A percentile compares a stretch with the other conserved stretches of the same genome.
Evolutionary conservation across 2,329 filamentous ascomycete species (phyloP).

Genomic region (Nemania sp.): DNA sequence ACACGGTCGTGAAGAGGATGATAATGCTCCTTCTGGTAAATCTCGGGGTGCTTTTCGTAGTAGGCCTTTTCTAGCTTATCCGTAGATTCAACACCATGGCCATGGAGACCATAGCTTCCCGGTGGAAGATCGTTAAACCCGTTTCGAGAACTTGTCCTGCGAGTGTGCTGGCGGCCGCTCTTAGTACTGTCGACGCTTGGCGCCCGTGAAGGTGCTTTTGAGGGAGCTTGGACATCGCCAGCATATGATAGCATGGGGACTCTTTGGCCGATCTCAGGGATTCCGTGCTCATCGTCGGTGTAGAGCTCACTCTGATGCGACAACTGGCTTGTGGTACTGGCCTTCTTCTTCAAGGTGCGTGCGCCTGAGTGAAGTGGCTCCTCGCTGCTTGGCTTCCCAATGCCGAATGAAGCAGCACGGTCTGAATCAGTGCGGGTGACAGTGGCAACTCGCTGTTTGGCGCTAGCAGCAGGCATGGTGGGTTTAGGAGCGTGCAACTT

Average conservation of each 20-base stretch:
- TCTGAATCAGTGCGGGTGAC: constrained; percentile 95
- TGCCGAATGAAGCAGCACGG: constrained; percentile 84
- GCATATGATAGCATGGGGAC: constrained; percentile 95
- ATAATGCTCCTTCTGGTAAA: constrained; percentile 78
- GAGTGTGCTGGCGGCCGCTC: constrained; percentile 69
- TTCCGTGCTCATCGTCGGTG: constrained; percentile 82
- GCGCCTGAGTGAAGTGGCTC: constrained; percentile 61
- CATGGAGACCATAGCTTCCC: constrained; percentile 92
- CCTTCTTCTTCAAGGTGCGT: constrained; percentile 71
- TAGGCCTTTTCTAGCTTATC: constrained; percentile 92
- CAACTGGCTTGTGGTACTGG: constrained; percentile 66
- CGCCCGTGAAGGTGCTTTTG: constrained; percentile 74
- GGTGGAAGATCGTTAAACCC: constrained; percentile 78
- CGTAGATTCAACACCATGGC: constrained; percentile 79
- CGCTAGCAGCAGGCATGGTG: constrained; percentile 82
- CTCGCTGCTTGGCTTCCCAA: constrained; percentile 75
- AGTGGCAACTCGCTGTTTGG: constrained; percentile 82
- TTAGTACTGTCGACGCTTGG: constrained; percentile 52
- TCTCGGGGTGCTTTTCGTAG: constrained; percentile 91
- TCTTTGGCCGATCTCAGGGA: constrained; percentile 90
- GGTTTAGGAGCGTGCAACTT: constrained; percentile 91
- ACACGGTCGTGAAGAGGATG: constrained; percentile 66
- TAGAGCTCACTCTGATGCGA: constrained; percentile 64
- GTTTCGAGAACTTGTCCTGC: constrained; percentile 75
- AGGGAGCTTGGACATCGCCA: constrained; percentile 95